Evolutionary conservation across 768 basidiomycete species (phyloP), one percentile per base, ranked within the genome.

Genomic region (Mycena alexandri): DNA sequence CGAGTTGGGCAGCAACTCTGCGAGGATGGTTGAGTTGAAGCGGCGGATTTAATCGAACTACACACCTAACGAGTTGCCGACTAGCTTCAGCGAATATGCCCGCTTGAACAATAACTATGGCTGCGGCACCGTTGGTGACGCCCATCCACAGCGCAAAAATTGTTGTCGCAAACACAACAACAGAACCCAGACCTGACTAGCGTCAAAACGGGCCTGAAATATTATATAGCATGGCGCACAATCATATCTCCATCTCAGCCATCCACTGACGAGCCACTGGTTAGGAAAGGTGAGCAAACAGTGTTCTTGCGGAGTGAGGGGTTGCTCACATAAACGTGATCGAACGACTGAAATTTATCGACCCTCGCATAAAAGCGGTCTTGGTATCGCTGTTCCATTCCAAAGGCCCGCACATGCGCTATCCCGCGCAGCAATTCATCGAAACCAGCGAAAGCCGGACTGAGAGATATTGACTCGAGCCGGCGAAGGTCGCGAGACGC

Each of bases 221-320:
- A 46, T 22, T 34, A 67, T 43, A 58, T 11, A 38, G 21, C 34
- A 52, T 34, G 12, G 48, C 62, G 29, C 42, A 61, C 90, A 90
- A 71, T 93, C 91, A 71, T 93, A 92, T 82, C 91, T 80, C 87
- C 89, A 91, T 65, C 85, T 82, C 52, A 92, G 81, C 91, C 91
- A 92, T 19, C 84, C 86, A 54, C 85, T 87, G 10, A 91, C 87
- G 46, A 90, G 82, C 88, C 90, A 90, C 89, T 90, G 70, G 7
- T 55, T 10, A 57, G 48, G 5, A 42, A 51, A 38, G 38, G 34
- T 47, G 44, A 34, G 43, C 38, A 33, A 46, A 74, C 5, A 11
- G 41, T 47, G n/a, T 73, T 74, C 60, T 79, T 75, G 65, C 79
- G 25, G 25, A 50, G 21, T 25, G 11, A 7, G 21, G 33, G 59